Conservation (phyloP, 106 monocot genomes). For the Cymbidium sinense region DNA sequence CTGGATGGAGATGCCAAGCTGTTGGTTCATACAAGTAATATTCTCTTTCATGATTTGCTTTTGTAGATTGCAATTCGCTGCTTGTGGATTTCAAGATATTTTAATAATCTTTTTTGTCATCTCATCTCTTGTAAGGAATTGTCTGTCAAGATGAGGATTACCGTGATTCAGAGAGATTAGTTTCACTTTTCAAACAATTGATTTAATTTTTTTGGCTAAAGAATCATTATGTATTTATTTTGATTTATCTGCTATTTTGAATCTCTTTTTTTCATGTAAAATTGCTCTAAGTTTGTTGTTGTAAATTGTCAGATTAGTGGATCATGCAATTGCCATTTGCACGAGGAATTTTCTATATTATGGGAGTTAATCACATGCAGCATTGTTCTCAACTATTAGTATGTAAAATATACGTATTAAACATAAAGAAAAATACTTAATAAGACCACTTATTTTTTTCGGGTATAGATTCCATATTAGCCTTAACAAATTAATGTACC, state of each 20-base stretch:
- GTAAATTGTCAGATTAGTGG: not conserved
- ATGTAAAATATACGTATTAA: not conserved
- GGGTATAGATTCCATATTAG: not conserved
- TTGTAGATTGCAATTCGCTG: too few species aligned
- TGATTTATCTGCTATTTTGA: not conserved
- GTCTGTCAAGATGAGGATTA: not conserved
- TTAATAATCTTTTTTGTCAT: not conserved
- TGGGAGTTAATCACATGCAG: not conserved
- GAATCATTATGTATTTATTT: not conserved
- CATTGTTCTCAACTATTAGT: not conserved
- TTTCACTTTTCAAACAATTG: not conserved
- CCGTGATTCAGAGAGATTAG: not conserved
- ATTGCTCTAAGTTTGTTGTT: not conserved
- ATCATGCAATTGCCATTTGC: not conserved
- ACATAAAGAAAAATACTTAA: not conserved
- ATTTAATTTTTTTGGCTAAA: not conserved
- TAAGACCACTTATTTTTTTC: not conserved
- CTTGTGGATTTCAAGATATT: too few species aligned
- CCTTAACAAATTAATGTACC: too few species aligned
- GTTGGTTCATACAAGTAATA: constrained; percentile 94
- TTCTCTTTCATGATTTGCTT: not conserved
- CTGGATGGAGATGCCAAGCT: constrained; percentile 91
- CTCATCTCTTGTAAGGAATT: not conserved
- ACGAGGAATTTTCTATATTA: not conserved
- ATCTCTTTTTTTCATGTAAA: not conserved